Evolutionary conservation across 768 basidiomycete species (phyloP).

Genomic region (Leucocoprinus birnbaumii): DNA sequence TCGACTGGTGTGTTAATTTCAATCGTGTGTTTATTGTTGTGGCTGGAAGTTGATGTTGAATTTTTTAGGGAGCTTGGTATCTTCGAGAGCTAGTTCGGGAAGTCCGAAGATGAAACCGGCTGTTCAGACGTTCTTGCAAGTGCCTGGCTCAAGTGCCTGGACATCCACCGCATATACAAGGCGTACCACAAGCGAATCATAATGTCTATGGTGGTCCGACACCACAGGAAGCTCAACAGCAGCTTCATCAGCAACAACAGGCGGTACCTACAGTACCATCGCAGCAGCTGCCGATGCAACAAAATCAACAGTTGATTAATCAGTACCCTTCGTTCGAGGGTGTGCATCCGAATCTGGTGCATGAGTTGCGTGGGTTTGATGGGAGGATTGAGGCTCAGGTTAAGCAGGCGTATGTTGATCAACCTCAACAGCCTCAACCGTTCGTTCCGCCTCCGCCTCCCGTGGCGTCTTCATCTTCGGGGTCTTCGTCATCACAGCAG

Average conservation of each 20-base stretch:
- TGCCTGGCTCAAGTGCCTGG: neutral
- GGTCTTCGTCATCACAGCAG: too few relatives aligned
- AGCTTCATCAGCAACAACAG: conserved; percentile 13
- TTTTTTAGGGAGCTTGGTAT: conserved; percentile 1
- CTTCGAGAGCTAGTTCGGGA: conserved; percentile 4
- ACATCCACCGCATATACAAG: neutral
- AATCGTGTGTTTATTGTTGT: neutral
- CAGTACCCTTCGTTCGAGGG: conserved; percentile 41
- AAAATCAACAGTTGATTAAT: conserved; percentile 26
- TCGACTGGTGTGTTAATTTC: neutral
- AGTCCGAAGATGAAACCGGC: neutral
- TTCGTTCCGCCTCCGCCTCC: neutral
- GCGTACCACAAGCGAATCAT: too few relatives aligned
- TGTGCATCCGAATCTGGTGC: conserved; percentile 54
- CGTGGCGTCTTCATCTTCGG: too few relatives aligned
- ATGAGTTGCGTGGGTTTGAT: conserved; percentile 55
- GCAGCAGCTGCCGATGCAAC: conserved; percentile 22
- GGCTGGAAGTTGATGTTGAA: neutral
- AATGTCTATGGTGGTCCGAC: neutral
- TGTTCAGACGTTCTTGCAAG: neutral
- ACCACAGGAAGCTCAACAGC: neutral
- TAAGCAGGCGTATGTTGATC: conserved; percentile 38
- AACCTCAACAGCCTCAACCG: neutral
- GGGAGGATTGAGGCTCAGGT: conserved; percentile 51
- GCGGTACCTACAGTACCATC: neutral